Percentiles rank a stretch among this genome's conserved stretches.
Evolutionary conservation across 2,329 filamentous ascomycete species (phyloP).

Genomic region (Calonectria ilicicola): DNA sequence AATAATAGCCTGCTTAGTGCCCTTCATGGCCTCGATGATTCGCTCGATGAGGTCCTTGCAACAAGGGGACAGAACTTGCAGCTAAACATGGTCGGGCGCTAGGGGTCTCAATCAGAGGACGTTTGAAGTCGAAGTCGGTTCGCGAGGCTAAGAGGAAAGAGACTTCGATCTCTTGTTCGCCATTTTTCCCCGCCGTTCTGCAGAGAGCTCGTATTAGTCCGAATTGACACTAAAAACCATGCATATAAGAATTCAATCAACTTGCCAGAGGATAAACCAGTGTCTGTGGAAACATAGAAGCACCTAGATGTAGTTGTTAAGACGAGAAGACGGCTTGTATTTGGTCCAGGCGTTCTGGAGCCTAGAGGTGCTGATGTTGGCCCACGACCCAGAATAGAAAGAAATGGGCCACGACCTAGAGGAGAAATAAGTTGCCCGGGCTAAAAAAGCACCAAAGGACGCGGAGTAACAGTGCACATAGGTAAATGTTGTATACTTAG

Average conservation of each 20-base stretch:
- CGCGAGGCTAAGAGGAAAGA: constrained; percentile 95
- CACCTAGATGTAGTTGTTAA: too few relatives aligned
- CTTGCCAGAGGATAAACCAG: constrained; percentile 91
- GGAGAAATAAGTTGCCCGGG: too few relatives aligned
- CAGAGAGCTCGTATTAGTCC: constrained; percentile 13
- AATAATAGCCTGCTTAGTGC: constrained; percentile 75
- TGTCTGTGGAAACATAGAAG: too few relatives aligned
- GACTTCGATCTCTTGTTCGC: constrained; percentile 96
- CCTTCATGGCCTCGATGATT: constrained; percentile 82
- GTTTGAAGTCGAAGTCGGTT: constrained; percentile 95
- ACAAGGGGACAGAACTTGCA: constrained; percentile 93
- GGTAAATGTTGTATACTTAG: too few relatives aligned
- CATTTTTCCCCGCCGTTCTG: constrained; percentile 96
- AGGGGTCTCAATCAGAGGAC: constrained; percentile 69
- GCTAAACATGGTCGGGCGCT: constrained; percentile 77
- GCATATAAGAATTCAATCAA: neutral
- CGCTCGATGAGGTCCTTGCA: constrained; percentile 94
- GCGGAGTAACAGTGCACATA: too few relatives aligned
- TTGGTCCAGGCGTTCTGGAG: too few relatives aligned
- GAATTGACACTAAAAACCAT: neutral
- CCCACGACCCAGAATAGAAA: too few relatives aligned
- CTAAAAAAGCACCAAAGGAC: too few relatives aligned
- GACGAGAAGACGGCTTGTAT: too few relatives aligned
- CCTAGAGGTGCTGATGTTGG: too few relatives aligned
- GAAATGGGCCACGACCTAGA: too few relatives aligned